Percentiles rank a stretch among this genome's conserved stretches.
phyloP scores from a whole-genome alignment of 768 basidiomycete species.

The Clitopilus passeckerianus region DNA sequence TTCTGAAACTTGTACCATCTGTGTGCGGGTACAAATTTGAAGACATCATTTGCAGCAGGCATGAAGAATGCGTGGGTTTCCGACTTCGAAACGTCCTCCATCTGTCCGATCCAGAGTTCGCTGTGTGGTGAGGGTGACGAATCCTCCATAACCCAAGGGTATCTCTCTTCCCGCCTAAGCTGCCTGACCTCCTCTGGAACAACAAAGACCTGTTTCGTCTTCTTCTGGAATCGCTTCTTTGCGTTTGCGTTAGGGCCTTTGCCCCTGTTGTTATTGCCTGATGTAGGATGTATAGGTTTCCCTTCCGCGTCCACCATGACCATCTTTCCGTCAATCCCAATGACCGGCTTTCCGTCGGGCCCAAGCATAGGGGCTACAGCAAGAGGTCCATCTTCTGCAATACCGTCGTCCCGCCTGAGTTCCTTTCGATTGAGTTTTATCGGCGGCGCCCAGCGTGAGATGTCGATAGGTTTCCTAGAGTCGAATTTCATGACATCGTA shows the following conservation, averaged over 20 bases:
- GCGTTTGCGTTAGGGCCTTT: conserved; percentile 35
- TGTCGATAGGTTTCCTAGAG: conserved; percentile 66
- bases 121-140: conserved; percentile 40
- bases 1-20: conserved; percentile 94
- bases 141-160: conserved; percentile 93
- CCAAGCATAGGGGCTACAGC: conserved; percentile 75
- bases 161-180: conserved; percentile 79
- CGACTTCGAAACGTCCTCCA: conserved; percentile 72
- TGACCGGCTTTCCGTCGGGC: conserved; percentile 78
- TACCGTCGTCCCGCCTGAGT: conserved; percentile 44
- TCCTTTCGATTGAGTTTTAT: conserved; percentile 90
- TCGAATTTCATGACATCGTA: conserved; percentile 94
- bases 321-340: conserved; percentile 68
- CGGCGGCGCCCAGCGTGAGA: conserved; percentile 63
- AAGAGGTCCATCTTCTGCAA: conserved; percentile 31
- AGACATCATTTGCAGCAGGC: conserved; percentile 74
- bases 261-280: conserved; percentile 32
- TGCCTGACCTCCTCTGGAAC: conserved; percentile 76
- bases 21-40: conserved; percentile 84
- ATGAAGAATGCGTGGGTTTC: conserved; percentile 81
- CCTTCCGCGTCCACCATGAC: conserved; percentile 84
- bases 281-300: conserved; percentile 49
- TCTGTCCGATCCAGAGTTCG: conserved; percentile 77
- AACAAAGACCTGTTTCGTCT: conserved; percentile 79
- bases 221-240: conserved; percentile 77